Conservation (phyloP, 106 monocot species). For the Hemerocallis citrina region DNA sequence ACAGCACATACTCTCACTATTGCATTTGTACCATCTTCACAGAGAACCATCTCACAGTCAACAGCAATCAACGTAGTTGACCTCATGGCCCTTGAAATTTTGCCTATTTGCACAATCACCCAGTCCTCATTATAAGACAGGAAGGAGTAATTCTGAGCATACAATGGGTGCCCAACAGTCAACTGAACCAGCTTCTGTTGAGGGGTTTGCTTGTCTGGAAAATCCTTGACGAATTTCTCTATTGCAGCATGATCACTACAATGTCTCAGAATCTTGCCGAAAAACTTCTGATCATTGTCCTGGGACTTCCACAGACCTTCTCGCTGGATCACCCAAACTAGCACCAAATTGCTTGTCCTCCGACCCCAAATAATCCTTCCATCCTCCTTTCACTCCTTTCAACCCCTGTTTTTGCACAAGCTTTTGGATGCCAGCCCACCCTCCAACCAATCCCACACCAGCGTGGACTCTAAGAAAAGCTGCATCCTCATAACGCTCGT, state of each 20-base stretch:
- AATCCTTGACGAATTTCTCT: slow-evolving; percentile 12
- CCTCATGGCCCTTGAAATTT: slow-evolving; percentile 34
- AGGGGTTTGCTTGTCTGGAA: slow-evolving; percentile 24
- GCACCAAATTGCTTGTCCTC: slow-evolving; percentile 42
- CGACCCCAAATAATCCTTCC: slow-evolving; percentile 53
- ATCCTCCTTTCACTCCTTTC: slow-evolving; percentile 43
- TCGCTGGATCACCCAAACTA: slow-evolving; percentile 45
- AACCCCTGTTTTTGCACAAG: slow-evolving; percentile 50
- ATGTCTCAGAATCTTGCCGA: slow-evolving; percentile 31
- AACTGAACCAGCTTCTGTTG: slow-evolving; percentile 9
- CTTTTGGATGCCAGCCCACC: too few species aligned
- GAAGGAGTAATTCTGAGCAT: background rate
- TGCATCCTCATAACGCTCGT: too few species aligned
- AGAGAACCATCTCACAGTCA: slow-evolving; percentile 86
- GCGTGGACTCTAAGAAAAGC: too few species aligned
- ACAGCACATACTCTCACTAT: slow-evolving; percentile 73
- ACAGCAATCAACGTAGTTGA: slow-evolving; percentile 45
- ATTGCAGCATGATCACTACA: slow-evolving; percentile 21
- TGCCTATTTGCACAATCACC: slow-evolving; percentile 36
- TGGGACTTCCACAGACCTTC: slow-evolving; percentile 26
- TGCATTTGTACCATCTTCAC: slow-evolving; percentile 67
- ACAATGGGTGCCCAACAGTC: slow-evolving; percentile 5
- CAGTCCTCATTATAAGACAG: slow-evolving; percentile 26
- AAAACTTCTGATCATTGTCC: slow-evolving; percentile 29
- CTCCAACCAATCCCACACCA: too few species aligned